Conservation (phyloP, 148 eudicot genomes). For the Simmondsia chinensis region DNA sequence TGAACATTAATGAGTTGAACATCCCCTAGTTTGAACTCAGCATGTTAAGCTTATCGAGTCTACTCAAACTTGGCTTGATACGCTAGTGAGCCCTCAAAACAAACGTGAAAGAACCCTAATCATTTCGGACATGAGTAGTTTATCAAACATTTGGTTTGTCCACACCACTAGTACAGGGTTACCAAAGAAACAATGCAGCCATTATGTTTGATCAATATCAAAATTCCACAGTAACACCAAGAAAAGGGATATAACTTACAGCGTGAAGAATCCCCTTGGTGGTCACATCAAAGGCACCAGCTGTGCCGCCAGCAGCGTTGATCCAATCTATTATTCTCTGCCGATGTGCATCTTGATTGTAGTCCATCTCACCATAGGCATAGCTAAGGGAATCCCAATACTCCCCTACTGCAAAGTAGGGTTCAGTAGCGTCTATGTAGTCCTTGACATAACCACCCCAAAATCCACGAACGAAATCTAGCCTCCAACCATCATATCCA, state of each 20-base stretch:
- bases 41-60: too few relatives aligned
- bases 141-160: too few relatives aligned
- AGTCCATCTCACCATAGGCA: conserved; percentile 84
- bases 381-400: conserved; percentile 98
- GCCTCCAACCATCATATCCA: conserved; percentile 99
- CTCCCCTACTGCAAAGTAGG: conserved; percentile 93
- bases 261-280: conserved; percentile 97
- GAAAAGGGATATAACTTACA: too few relatives aligned
- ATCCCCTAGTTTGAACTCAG: too few relatives aligned
- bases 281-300: conserved; percentile 98
- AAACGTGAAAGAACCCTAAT: too few relatives aligned
- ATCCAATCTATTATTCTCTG: conserved; percentile 98
- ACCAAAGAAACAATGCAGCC: background rate
- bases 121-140: too few relatives aligned
- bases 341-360: conserved; percentile 91
- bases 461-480: conserved; percentile 95
- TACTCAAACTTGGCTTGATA: too few relatives aligned
- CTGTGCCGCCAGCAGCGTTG: conserved; percentile 78
- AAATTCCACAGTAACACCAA: background rate
- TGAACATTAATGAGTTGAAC: too few relatives aligned
- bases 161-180: too few relatives aligned
- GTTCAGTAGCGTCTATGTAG: conserved; percentile 69
- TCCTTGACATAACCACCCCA: conserved; percentile 99
- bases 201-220: background rate
- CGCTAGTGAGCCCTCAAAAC: too few relatives aligned